Evolutionary conservation across 768 basidiomycete genomes (phyloP).

Genomic region (Naganishia antarctica): DNA sequence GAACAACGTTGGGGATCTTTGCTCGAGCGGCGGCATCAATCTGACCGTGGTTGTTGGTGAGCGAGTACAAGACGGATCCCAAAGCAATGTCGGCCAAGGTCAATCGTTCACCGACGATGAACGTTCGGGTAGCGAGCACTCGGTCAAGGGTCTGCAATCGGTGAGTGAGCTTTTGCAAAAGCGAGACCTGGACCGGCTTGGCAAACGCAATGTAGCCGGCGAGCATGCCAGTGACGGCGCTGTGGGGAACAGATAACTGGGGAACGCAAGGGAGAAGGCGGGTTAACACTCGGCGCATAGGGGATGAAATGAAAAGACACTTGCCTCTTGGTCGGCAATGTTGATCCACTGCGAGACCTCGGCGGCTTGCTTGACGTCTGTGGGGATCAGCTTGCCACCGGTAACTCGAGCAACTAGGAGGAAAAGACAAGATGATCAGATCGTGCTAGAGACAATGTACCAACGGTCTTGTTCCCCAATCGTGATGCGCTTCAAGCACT

Average conservation of each 20-base stretch:
- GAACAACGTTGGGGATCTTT: slow-evolving; percentile 69
- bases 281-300: neutral
- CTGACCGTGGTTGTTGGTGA: slow-evolving; percentile 54
- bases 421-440: slow-evolving; percentile 3
- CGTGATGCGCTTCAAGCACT: neutral
- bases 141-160: slow-evolving; percentile 65
- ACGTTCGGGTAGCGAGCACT: slow-evolving; percentile 73
- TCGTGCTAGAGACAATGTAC: too few relatives aligned
- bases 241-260: slow-evolving; percentile 49
- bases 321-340: slow-evolving; percentile 65
- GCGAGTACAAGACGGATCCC: slow-evolving; percentile 59
- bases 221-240: slow-evolving; percentile 54
- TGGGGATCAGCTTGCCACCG: slow-evolving; percentile 74
- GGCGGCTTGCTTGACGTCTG: slow-evolving; percentile 62
- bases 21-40: slow-evolving; percentile 65
- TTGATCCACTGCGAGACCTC: slow-evolving; percentile 80
- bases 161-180: slow-evolving; percentile 50
- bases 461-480: slow-evolving; percentile 12
- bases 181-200: slow-evolving; percentile 56
- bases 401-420: slow-evolving; percentile 66
- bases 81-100: slow-evolving; percentile 80
- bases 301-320: slow-evolving; percentile 24
- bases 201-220: slow-evolving; percentile 59
- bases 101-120: slow-evolving; percentile 89
- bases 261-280: too few relatives aligned